phyloP scores from a whole-genome alignment of 1,284 basidiomycete genomes.

The Xerocomus subilludens region DNA sequence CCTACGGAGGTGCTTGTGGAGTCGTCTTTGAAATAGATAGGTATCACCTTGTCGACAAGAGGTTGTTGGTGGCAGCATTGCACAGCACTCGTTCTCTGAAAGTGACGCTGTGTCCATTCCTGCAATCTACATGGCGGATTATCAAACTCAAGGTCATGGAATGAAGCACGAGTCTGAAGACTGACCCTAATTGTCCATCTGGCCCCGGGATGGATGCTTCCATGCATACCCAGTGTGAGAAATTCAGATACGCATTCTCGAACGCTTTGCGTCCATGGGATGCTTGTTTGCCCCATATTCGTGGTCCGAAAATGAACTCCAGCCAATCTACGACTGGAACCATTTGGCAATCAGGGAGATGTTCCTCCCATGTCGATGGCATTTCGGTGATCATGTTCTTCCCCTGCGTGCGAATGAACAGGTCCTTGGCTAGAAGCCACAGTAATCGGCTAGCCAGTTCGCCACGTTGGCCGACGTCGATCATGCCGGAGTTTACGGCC shows the following conservation, averaged over 20 bases:
- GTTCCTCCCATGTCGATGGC: not conserved
- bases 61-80: conserved; percentile 32
- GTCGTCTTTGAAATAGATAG: conserved; percentile 30
- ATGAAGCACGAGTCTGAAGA: not conserved
- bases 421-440: conserved; percentile 33
- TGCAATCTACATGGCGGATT: not conserved
- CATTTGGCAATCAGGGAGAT: conserved; percentile 25
- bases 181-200: conserved; percentile 7
- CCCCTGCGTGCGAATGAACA: conserved; percentile 11
- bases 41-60: conserved; percentile 24
- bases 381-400: not conserved
- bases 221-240: conserved; percentile 37
- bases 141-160: not conserved
- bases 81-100: conserved; percentile 33
- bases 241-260: conserved; percentile 28
- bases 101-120: conserved; percentile 27
- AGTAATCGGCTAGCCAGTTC: conserved; percentile 30
- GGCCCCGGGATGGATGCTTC: not conserved
- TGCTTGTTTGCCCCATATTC: not conserved
- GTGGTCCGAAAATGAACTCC: conserved; percentile 24
- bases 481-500: conserved; percentile 21
- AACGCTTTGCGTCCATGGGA: not conserved
- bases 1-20: not conserved
- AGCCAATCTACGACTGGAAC: conserved; percentile 27
- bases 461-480: conserved; percentile 26